phyloP scores from a whole-genome alignment of 73 alveolate genomes.

The Tetrahymena borealis region DNA sequence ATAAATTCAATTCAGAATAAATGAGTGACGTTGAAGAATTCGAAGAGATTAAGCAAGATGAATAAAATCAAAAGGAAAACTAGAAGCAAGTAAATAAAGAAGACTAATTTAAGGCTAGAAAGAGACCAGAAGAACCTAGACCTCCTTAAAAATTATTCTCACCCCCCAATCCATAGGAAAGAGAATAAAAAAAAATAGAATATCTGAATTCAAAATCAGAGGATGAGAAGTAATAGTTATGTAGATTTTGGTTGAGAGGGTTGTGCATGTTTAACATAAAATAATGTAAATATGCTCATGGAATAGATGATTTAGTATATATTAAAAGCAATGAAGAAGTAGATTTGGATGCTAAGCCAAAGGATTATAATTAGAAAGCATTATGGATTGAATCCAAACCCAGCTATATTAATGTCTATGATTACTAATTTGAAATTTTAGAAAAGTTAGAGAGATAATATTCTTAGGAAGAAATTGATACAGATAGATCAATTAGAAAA shows the following conservation, averaged over 20 bases:
- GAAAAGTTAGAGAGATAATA: background rate
- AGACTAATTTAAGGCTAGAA: background rate
- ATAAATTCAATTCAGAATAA: no score
- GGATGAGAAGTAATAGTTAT: background rate
- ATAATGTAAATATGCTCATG: background rate
- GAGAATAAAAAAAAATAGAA: background rate
- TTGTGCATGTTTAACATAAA: background rate
- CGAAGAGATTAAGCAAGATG: background rate
- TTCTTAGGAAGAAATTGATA: background rate
- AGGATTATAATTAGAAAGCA: background rate
- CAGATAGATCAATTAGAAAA: background rate
- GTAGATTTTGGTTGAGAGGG: background rate
- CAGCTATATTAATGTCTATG: background rate
- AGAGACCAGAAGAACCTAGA: background rate
- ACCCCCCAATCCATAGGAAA: background rate
- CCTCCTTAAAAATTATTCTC: background rate
- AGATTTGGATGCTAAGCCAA: background rate
- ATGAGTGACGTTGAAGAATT: background rate
- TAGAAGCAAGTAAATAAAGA: background rate
- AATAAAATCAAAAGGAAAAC: background rate
- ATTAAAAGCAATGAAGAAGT: background rate
- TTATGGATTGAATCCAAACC: background rate
- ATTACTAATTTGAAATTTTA: background rate
- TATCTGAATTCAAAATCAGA: background rate
- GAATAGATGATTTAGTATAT: background rate